phyloP scores from a whole-genome alignment of 2,329 filamentous ascomycete species.

The Grosmannia serpens region DNA sequence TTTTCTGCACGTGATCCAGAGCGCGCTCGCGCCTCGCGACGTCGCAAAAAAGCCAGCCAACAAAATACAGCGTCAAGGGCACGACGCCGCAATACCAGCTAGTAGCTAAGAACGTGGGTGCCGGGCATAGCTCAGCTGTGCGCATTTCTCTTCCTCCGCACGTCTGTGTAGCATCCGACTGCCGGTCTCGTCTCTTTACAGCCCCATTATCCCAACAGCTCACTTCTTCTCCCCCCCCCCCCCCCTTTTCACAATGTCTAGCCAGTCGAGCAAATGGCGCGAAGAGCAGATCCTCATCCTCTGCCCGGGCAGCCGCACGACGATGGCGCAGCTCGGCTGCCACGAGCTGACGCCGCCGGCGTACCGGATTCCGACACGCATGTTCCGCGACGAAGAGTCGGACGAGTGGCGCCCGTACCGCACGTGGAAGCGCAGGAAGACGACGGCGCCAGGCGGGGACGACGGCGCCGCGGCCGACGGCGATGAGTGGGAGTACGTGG shows the following conservation, averaged over 20 bases:
- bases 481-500: constrained; percentile 61
- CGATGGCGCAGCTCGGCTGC: constrained; percentile 81
- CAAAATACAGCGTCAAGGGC: not conserved
- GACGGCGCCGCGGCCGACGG: constrained; percentile 10
- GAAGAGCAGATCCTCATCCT: constrained; percentile 59
- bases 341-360: constrained; percentile 85
- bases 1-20: not conserved
- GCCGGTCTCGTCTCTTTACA: not conserved
- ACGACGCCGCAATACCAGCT: not conserved
- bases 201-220: not conserved
- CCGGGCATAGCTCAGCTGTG: constrained; percentile 6
- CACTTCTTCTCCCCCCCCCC: not conserved
- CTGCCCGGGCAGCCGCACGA: constrained; percentile 77
- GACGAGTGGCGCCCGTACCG: constrained; percentile 68
- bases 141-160: not conserved
- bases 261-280: constrained; percentile 47
- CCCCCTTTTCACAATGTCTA: constrained; percentile 31
- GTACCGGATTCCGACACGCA: constrained; percentile 78
- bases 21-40: constrained; percentile 7
- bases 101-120: constrained; percentile 4
- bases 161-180: not conserved
- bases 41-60: constrained; percentile 12
- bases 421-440: constrained; percentile 55
- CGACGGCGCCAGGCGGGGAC: constrained; percentile 15
- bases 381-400: constrained; percentile 78